Conservation (phyloP, 345 rosid species). For the Populus alba region DNA sequence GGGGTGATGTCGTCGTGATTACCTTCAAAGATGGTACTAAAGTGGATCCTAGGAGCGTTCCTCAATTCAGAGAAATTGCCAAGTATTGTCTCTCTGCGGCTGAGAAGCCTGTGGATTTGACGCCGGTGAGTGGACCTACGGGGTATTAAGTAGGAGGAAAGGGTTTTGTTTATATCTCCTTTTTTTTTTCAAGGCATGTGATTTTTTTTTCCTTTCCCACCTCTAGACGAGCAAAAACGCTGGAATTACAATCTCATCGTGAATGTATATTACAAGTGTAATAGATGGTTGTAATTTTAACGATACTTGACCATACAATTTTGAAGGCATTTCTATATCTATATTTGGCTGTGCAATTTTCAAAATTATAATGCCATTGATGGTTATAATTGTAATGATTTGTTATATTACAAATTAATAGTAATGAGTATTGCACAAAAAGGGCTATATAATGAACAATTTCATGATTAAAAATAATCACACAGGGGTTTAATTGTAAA, state of each 20-base stretch:
- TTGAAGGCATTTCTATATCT: no score
- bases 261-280: background rate
- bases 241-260: constrained; percentile 9
- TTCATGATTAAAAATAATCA: no score
- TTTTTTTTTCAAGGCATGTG: background rate
- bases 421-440: no score
- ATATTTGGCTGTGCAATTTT: no score
- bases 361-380: no score
- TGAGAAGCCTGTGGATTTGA: constrained; percentile 51
- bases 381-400: no score
- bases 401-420: no score
- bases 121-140: constrained; percentile 38
- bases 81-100: constrained; percentile 74
- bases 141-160: constrained; percentile 35
- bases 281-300: no score
- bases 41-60: constrained; percentile 85
- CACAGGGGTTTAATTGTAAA: no score
- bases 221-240: background rate
- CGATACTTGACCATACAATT: no score
- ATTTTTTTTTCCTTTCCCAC: background rate
- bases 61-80: constrained; percentile 85
- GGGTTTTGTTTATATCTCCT: background rate
- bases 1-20: constrained; percentile 84
- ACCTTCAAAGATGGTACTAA: constrained; percentile 74
- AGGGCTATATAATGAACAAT: no score